Evolutionary conservation across 805 yeast genomes (phyloP), one percentile per base, ranked within the genome.

Genomic region (Kodamaea fukazawae): DNA sequence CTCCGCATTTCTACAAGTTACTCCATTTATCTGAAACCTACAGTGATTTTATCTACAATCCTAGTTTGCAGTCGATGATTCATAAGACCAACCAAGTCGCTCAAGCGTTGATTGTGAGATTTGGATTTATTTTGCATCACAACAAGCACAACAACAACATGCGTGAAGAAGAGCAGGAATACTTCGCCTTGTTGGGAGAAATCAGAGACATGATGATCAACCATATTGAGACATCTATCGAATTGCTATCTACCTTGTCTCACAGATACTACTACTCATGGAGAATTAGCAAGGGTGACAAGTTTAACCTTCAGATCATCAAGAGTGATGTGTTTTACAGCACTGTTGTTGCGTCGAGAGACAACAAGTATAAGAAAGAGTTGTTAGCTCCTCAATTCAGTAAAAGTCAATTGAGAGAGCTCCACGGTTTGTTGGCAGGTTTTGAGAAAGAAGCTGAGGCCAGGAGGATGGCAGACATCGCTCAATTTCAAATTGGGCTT

Each of bases 221-320:
- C 36, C 49, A 50, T 15, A 40, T 55, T 51, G 51, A 51, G 15
- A 20, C 15, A 4, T 64, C 64, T 36, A 45, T 65, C 43, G 58
- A 58, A 26, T 62, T 67, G 38, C 60, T 67, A 13, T 69, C 65
- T 7, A 65, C 63, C 32, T 54, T 67, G 34, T 65, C 74, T 1
- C 64, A 61, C 42, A 55, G 58, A 29, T 70, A 70, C 47, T 70
- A 70, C 46, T 70, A 70, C 46, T 73, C 74, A 2, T 70, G 75
- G 74, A 60, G 73, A 43, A 56, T 70, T 38, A 62, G 61, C 40
- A 70, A 69, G 42, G 54, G 69, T 42, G 71, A 65, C 31, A 65
- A 62, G 20, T 65, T 48, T 35, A 47, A 63, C 29, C 50, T 67
- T 38, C 54, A 57, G 31, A 52, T 55, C 1, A 55, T 63, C 27